Conservation (phyloP, 1,284 basidiomycete genomes). For the Ceratobasidium theobromae region DNA sequence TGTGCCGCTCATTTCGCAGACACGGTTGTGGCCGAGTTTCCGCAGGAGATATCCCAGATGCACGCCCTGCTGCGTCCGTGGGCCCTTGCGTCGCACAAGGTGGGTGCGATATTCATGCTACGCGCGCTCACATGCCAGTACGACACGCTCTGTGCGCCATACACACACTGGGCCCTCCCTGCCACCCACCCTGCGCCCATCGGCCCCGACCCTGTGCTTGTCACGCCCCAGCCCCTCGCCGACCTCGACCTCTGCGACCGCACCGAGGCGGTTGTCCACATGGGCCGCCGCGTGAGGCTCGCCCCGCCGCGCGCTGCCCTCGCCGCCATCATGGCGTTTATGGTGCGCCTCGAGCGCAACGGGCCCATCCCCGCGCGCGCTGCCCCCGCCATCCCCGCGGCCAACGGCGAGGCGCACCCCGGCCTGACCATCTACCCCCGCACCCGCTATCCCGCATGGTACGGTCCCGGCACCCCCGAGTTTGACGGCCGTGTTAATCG, state of each 20-base stretch:
- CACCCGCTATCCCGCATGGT: constrained; percentile 7
- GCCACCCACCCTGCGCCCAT: constrained; percentile 38
- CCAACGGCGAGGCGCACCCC: not conserved
- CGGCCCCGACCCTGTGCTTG: constrained; percentile 31
- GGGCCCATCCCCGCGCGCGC: constrained; percentile 5
- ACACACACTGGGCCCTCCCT: constrained; percentile 48
- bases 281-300: constrained; percentile 41
- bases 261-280: constrained; percentile 44
- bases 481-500: constrained; percentile 18
- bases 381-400: not conserved
- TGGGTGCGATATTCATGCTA: not conserved
- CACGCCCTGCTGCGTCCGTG: constrained; percentile 49
- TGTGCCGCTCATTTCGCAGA: not conserved
- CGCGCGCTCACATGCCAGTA: constrained; percentile 42
- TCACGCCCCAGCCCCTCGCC: constrained; percentile 43
- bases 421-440: constrained; percentile 23
- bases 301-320: constrained; percentile 44
- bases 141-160: constrained; percentile 51
- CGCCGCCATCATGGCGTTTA: constrained; percentile 43
- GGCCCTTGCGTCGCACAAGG: constrained; percentile 47
- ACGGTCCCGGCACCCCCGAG: constrained; percentile 13
- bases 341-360: constrained; percentile 35
- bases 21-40: constrained; percentile 14
- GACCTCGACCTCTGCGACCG: constrained; percentile 46
- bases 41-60: constrained; percentile 35